Conservation (phyloP, 352 stramenopile species). For the Globisporangium paddicum region DNA sequence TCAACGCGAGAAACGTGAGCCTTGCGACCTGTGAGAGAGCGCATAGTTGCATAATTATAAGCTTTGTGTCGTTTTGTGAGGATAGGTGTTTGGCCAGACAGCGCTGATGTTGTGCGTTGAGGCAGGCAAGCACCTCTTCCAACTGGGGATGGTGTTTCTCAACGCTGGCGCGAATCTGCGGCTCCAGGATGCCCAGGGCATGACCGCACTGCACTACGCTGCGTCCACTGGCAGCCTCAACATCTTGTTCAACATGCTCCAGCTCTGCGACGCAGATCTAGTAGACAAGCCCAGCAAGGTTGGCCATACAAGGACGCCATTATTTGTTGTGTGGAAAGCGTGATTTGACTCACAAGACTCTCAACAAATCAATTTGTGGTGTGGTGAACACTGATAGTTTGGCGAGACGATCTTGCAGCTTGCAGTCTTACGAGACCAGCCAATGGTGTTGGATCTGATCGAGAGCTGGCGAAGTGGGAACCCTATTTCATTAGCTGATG, state of each 20-base stretch:
- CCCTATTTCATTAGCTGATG: constrained; percentile 20
- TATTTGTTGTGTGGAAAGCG: background rate
- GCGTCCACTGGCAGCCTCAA: constrained; percentile 49
- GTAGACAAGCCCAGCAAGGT: constrained; percentile 61
- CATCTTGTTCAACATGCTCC: constrained; percentile 58
- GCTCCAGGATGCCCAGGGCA: constrained; percentile 67
- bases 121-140: constrained; percentile 48
- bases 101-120: constrained; percentile 67
- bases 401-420: constrained; percentile 53
- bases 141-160: constrained; percentile 70
- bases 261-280: constrained; percentile 50
- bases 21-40: background rate
- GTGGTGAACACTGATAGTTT: too few relatives aligned
- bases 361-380: too few relatives aligned
- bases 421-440: constrained; percentile 33
- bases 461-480: constrained; percentile 38
- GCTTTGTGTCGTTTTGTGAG: background rate
- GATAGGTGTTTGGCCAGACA: constrained; percentile 71
- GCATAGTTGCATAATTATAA: background rate
- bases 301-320: background rate
- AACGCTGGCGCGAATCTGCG: constrained; percentile 55
- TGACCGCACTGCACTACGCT: constrained; percentile 69
- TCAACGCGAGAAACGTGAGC: constrained; percentile 65
- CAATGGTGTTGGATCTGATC: constrained; percentile 30
- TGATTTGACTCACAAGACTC: background rate